phyloP scores from a whole-genome alignment of 1,284 basidiomycete genomes.

The Agroathelia rolfsii region DNA sequence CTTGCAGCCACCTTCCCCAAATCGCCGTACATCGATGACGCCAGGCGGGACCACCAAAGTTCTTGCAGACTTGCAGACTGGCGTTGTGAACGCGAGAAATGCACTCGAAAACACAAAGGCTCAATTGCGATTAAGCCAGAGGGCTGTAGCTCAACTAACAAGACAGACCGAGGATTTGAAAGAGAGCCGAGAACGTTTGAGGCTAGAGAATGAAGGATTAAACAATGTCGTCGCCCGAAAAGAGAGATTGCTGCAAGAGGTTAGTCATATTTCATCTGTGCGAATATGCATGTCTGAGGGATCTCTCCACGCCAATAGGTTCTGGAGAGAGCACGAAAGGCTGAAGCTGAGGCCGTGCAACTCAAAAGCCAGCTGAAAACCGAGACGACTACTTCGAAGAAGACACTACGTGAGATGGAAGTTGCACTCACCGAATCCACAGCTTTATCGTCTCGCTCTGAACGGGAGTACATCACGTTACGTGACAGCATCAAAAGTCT shows the following conservation, averaged over 20 bases:
- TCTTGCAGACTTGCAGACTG: conserved; percentile 71
- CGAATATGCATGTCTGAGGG: conserved; percentile 3
- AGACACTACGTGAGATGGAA: conserved; percentile 70
- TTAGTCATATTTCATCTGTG: conserved; percentile 20
- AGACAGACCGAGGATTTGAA: conserved; percentile 80
- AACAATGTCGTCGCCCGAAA: conserved; percentile 81
- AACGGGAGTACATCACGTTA: conserved; percentile 69
- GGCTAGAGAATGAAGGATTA: conserved; percentile 76
- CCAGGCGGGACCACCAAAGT: conserved; percentile 75
- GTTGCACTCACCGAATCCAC: conserved; percentile 57
- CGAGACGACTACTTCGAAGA: conserved; percentile 63
- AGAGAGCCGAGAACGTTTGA: conserved; percentile 68
- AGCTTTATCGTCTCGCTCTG: conserved; percentile 64
- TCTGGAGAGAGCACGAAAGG: conserved; percentile 72
- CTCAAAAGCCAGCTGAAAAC: conserved; percentile 63
- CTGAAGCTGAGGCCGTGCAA: conserved; percentile 59
- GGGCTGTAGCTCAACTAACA: conserved; percentile 70
- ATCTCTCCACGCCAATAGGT: conserved; percentile 34
- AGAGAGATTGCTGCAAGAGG: conserved; percentile 76
- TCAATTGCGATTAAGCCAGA: conserved; percentile 67
- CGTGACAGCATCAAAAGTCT: conserved; percentile 65
- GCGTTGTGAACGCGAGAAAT: conserved; percentile 68
- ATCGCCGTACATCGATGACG: conserved; percentile 51
- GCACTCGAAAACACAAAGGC: conserved; percentile 77
- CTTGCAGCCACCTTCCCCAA: conserved; percentile 30